A percentile compares a stretch with the other conserved stretches of the same genome.
Evolutionary conservation across 2,329 filamentous ascomycete species (phyloP).

Genomic region (Knufia fluminis): DNA sequence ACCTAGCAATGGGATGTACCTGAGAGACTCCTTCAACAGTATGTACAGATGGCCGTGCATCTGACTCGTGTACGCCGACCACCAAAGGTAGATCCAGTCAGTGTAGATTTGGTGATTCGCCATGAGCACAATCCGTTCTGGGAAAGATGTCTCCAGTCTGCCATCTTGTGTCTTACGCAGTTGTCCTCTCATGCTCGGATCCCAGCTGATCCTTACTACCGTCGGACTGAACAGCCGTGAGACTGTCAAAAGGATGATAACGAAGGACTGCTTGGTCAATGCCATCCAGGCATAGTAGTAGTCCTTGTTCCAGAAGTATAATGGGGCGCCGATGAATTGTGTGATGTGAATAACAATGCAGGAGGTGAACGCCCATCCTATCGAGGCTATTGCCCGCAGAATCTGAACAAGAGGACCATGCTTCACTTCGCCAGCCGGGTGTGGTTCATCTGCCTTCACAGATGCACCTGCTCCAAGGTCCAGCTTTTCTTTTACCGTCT

Average conservation of each 20-base stretch:
- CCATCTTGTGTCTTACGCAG: slow-evolving; percentile 49
- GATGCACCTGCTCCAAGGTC: background rate
- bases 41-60: slow-evolving; percentile 60
- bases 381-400: slow-evolving; percentile 35
- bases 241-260: slow-evolving; percentile 51
- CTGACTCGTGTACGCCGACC: slow-evolving; percentile 54
- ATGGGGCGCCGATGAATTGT: slow-evolving; percentile 51
- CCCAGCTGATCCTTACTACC: slow-evolving; percentile 52
- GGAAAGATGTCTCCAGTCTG: slow-evolving; percentile 49
- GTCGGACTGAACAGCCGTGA: slow-evolving; percentile 57
- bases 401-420: slow-evolving; percentile 38
- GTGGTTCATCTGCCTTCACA: background rate
- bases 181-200: slow-evolving; percentile 51
- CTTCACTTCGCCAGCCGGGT: slow-evolving; percentile 29
- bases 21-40: slow-evolving; percentile 57
- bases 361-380: slow-evolving; percentile 38
- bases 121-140: slow-evolving; percentile 52
- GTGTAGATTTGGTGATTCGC: slow-evolving; percentile 60
- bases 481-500: background rate
- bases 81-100: slow-evolving; percentile 63
- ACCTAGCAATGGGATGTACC: slow-evolving; percentile 53
- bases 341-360: slow-evolving; percentile 41
- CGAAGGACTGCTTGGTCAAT: slow-evolving; percentile 56
- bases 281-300: slow-evolving; percentile 59
- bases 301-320: slow-evolving; percentile 52